Evolutionary conservation across 2,329 filamentous ascomycete genomes (phyloP).

Genomic region (Colletotrichum godetiae): DNA sequence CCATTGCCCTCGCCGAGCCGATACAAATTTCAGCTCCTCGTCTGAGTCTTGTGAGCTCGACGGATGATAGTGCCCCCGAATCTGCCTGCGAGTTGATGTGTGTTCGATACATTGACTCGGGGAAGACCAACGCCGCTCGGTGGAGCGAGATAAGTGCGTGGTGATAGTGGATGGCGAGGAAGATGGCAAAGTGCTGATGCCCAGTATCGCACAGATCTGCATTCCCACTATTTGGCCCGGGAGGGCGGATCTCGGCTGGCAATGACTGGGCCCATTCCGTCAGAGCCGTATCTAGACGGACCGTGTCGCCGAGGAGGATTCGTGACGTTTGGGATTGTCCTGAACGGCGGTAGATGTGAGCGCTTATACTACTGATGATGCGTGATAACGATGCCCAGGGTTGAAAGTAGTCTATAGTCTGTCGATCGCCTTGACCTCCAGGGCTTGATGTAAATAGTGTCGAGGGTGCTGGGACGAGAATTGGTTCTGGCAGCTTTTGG

Average conservation of each 20-base stretch:
- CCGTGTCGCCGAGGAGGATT: constrained; percentile 28
- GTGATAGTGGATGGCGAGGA: constrained; percentile 8
- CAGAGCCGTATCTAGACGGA: constrained; percentile 35
- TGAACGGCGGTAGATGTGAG: constrained; percentile 11
- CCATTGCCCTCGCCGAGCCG: constrained; percentile 14
- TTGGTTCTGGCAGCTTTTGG: constrained; percentile 6
- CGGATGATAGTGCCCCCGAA: background rate
- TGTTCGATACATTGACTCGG: constrained; percentile 30
- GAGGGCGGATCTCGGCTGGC: constrained; percentile 17
- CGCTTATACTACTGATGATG: constrained; percentile 36
- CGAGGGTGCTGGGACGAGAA: background rate
- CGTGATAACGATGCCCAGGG: constrained; percentile 33
- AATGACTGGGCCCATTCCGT: constrained; percentile 34
- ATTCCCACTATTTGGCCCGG: background rate
- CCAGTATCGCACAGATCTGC: background rate
- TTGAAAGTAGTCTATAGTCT: constrained; percentile 31
- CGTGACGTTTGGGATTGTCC: constrained; percentile 15
- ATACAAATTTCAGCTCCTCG: constrained; percentile 21
- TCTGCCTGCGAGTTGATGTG: constrained; percentile 34
- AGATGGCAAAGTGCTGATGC: constrained; percentile 22
- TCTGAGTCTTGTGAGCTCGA: constrained; percentile 10
- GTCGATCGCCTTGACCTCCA: background rate
- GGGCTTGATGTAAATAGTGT: background rate
- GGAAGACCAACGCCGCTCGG: constrained; percentile 36
- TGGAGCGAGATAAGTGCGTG: constrained; percentile 37